Evolutionary conservation across 352 stramenopile genomes (phyloP).

Genomic region (Pythium sp.): DNA sequence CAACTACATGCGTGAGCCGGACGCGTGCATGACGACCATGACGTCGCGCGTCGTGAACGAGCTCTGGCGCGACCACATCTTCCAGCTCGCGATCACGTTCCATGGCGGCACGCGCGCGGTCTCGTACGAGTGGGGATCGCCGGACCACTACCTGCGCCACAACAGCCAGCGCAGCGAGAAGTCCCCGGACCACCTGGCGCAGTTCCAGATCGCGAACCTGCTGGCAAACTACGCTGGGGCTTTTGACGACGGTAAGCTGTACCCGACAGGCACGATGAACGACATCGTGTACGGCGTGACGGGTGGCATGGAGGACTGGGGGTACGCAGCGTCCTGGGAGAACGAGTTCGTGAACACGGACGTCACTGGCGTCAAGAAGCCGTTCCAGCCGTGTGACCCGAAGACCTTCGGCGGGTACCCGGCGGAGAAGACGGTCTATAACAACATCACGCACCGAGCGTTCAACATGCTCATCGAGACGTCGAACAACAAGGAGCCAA

Average conservation of each 20-base stretch:
- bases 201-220: slow-evolving; percentile 56
- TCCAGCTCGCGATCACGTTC: slow-evolving; percentile 97
- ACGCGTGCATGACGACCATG: slow-evolving; percentile 95
- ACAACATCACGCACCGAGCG: slow-evolving; percentile 89
- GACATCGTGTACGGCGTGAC: slow-evolving; percentile 95
- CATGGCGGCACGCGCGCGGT: slow-evolving; percentile 97
- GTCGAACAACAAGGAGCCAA: slow-evolving; percentile 88
- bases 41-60: slow-evolving; percentile 96
- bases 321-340: slow-evolving; percentile 91
- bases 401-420: slow-evolving; percentile 90
- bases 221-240: slow-evolving; percentile 69
- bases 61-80: slow-evolving; percentile 95
- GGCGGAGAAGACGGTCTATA: slow-evolving; percentile 90
- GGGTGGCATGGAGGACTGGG: slow-evolving; percentile 98
- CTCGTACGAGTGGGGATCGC: slow-evolving; percentile 97
- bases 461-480: slow-evolving; percentile 98
- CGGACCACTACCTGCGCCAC: slow-evolving; percentile 75
- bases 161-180: slow-evolving; percentile 62
- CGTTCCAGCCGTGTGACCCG: slow-evolving; percentile 80
- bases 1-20: slow-evolving; percentile 89
- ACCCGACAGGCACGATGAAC: slow-evolving; percentile 92
- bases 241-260: slow-evolving; percentile 70
- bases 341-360: slow-evolving; percentile 38
- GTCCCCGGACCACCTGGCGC: slow-evolving; percentile 74
- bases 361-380: slow-evolving; percentile 19